phyloP scores from a whole-genome alignment of 2,329 filamentous ascomycete species.

The Pyrenophora graminea region DNA sequence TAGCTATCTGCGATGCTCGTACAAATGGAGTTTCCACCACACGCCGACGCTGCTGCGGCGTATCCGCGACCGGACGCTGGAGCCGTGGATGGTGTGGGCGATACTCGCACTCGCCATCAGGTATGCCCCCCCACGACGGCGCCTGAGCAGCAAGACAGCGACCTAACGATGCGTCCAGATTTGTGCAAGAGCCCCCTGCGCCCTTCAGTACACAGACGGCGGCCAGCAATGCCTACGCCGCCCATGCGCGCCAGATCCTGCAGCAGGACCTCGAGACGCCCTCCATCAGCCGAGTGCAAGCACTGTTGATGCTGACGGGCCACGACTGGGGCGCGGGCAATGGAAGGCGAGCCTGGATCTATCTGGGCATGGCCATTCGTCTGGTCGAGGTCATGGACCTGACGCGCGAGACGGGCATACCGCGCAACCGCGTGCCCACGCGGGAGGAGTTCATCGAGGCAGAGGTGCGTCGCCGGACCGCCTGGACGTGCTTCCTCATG shows the following conservation, averaged over 20 bases:
- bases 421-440: slow-evolving; percentile 38
- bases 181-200: slow-evolving; percentile 43
- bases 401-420: slow-evolving; percentile 41
- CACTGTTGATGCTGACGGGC: slow-evolving; percentile 51
- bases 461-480: slow-evolving; percentile 47
- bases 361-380: slow-evolving; percentile 49
- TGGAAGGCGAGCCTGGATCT: slow-evolving; percentile 48
- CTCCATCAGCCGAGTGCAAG: slow-evolving; percentile 46
- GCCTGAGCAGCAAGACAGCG: too few species aligned
- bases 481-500: slow-evolving; percentile 51
- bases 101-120: slow-evolving; percentile 48
- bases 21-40: slow-evolving; percentile 52
- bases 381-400: slow-evolving; percentile 49
- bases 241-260: slow-evolving; percentile 48
- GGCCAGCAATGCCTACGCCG: slow-evolving; percentile 49
- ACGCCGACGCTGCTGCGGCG: slow-evolving; percentile 46
- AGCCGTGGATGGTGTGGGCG: slow-evolving; percentile 49
- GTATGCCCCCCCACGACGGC: slow-evolving; percentile 21
- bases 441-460: slow-evolving; percentile 49
- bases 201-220: slow-evolving; percentile 46
- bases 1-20: slow-evolving; percentile 47
- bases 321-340: slow-evolving; percentile 54
- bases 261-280: slow-evolving; percentile 48
- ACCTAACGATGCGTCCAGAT: slow-evolving; percentile 25
- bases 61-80: slow-evolving; percentile 46